phyloP scores from a whole-genome alignment of 2,329 filamentous ascomycete genomes.

The Fusarium verticillioides region DNA sequence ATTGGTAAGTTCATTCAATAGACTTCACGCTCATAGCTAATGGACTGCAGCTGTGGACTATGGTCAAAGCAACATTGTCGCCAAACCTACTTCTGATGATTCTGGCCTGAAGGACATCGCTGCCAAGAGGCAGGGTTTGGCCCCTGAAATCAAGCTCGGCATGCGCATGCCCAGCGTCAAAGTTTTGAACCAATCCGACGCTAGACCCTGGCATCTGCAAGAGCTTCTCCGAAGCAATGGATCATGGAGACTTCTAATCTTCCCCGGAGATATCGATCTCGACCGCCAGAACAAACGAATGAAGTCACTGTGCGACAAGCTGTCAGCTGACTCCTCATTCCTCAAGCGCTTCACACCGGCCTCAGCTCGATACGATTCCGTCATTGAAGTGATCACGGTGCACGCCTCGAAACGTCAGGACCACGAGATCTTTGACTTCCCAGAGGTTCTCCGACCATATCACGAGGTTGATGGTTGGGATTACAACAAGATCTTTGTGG shows the following conservation, averaged over 20 bases:
- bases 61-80: constrained; percentile 23
- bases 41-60: constrained; percentile 15
- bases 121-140: constrained; percentile 41
- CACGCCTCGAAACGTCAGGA: constrained; percentile 64
- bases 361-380: constrained; percentile 26
- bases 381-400: constrained; percentile 70
- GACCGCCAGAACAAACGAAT: neutral
- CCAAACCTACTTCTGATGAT: neutral
- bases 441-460: constrained; percentile 61
- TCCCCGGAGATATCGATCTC: neutral
- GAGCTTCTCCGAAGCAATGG: constrained; percentile 51
- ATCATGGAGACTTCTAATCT: constrained; percentile 69
- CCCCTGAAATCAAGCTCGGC: constrained; percentile 57
- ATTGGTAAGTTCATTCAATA: neutral
- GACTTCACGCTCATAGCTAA: neutral
- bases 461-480: constrained; percentile 62
- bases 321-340: constrained; percentile 16
- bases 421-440: constrained; percentile 53
- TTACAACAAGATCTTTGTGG: constrained; percentile 67
- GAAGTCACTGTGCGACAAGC: constrained; percentile 50
- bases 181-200: constrained; percentile 68
- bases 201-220: constrained; percentile 69
- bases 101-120: neutral
- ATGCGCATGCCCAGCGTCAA: constrained; percentile 69
- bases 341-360: neutral